These are phyloP conservation scores for Solanum pinnatisectum DNA, from an alignment of 257 asterid genomes.

Conservation along the genomic window DNA sequence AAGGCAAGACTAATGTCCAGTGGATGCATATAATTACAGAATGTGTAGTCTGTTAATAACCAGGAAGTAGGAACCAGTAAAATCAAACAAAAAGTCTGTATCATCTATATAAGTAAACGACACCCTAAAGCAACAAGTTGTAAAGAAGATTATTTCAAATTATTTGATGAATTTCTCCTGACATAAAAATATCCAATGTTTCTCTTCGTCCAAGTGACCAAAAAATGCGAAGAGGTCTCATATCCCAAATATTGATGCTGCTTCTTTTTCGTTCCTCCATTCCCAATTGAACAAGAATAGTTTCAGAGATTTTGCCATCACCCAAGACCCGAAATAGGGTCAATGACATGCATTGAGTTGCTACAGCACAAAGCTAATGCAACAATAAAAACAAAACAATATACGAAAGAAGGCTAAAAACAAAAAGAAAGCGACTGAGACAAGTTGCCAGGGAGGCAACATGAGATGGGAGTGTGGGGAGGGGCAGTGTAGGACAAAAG, in stretches of 20 bases:
- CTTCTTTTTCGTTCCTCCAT: neutral
- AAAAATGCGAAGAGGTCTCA: neutral
- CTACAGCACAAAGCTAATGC: neutral
- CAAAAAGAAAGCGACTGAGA: neutral
- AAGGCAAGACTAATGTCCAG: neutral
- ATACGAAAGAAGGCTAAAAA: neutral
- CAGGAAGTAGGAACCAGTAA: neutral
- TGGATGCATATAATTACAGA: neutral
- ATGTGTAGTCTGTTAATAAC: neutral
- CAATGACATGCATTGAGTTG: neutral
- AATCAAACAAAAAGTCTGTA: neutral
- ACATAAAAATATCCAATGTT: neutral
- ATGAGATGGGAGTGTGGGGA: neutral
- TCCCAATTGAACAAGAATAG: neutral
- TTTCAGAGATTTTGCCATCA: neutral
- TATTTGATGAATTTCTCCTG: neutral
- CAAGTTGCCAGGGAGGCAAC: neutral
- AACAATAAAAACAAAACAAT: neutral
- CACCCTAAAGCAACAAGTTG: neutral
- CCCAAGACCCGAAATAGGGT: neutral
- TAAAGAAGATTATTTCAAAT: neutral
- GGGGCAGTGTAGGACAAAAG: neutral
- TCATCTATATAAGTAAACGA: neutral
- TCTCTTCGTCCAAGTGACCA: neutral
- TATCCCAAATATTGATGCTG: neutral